phyloP scores from a whole-genome alignment of 192 early-diverging fungal genomes.

The Coemansia sp. region DNA sequence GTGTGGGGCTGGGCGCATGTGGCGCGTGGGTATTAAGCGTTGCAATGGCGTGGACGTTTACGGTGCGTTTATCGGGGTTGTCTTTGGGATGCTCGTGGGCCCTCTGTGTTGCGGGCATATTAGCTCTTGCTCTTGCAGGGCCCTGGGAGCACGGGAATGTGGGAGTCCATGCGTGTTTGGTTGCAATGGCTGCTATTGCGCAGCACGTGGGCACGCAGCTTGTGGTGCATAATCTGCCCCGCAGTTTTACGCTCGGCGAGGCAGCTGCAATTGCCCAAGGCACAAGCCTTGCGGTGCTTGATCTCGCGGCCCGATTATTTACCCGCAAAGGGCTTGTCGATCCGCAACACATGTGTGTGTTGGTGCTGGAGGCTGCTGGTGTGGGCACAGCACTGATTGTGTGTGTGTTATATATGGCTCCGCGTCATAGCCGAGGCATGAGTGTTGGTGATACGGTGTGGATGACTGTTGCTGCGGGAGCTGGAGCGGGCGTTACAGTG shows the following conservation, averaged over 20 bases:
- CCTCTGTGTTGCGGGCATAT: background rate
- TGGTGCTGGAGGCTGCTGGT: constrained; percentile 22
- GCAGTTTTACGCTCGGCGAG: constrained; percentile 48
- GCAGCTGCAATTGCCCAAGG: constrained; percentile 32
- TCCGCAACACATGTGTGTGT: background rate
- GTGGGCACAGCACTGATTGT: constrained; percentile 9
- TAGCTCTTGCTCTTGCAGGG: background rate
- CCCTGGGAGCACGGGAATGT: background rate
- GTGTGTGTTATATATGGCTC: background rate
- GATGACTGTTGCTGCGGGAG: background rate
- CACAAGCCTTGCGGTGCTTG: constrained; percentile 1
- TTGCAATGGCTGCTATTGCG: background rate
- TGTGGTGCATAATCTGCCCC: constrained; percentile 9
- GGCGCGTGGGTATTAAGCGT: background rate
- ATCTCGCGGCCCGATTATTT: background rate
- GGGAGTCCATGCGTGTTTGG: background rate
- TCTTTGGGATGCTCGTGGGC: background rate
- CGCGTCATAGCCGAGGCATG: background rate
- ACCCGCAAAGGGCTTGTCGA: too few species aligned
- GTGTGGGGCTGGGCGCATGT: background rate
- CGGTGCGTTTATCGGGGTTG: background rate
- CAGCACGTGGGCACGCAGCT: background rate
- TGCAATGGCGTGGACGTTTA: constrained; percentile 14
- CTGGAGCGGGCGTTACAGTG: background rate
- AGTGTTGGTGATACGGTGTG: background rate